These are phyloP conservation scores for Adansonia grandidieri DNA, from an alignment of 441 rosid species.

Conservation along the genomic window DNA sequence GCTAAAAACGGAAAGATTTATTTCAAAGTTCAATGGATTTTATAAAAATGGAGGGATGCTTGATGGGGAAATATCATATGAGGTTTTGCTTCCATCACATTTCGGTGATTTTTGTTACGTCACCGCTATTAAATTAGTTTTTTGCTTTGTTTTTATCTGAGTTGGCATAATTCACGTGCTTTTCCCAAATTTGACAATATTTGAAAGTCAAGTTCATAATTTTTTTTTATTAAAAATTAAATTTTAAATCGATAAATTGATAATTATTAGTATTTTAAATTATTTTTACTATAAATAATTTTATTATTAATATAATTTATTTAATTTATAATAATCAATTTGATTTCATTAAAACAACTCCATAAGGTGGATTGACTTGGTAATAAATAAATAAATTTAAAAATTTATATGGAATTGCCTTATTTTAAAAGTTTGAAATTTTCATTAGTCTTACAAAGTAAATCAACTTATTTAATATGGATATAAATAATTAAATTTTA, in stretches of 20 bases:
- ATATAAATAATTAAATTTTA: too few relatives aligned
- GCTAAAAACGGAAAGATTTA: neutral
- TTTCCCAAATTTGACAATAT: neutral
- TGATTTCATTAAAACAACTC: too few relatives aligned
- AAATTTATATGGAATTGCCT: too few relatives aligned
- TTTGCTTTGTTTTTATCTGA: neutral
- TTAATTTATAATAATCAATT: too few relatives aligned
- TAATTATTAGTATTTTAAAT: too few relatives aligned
- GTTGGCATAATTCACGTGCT: conserved; percentile 14
- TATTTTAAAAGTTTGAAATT: too few relatives aligned
- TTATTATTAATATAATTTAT: too few relatives aligned
- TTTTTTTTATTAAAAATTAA: too few relatives aligned
- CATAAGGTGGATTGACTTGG: too few relatives aligned
- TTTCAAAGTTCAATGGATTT: neutral
- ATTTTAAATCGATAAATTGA: too few relatives aligned
- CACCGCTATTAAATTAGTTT: neutral
- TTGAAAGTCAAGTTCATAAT: neutral
- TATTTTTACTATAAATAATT: too few relatives aligned
- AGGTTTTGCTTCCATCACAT: conserved; percentile 19
- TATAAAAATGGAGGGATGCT: neutral
- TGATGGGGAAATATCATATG: conserved; percentile 24
- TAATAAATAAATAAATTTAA: too few relatives aligned
- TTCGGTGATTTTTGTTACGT: conserved; percentile 21
- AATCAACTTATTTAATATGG: neutral
- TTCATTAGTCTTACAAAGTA: neutral